Percentiles rank a stretch among this genome's conserved stretches.
Conservation (phyloP, 1,284 basidiomycete genomes). For the Xerocomus minutiporus region DNA sequence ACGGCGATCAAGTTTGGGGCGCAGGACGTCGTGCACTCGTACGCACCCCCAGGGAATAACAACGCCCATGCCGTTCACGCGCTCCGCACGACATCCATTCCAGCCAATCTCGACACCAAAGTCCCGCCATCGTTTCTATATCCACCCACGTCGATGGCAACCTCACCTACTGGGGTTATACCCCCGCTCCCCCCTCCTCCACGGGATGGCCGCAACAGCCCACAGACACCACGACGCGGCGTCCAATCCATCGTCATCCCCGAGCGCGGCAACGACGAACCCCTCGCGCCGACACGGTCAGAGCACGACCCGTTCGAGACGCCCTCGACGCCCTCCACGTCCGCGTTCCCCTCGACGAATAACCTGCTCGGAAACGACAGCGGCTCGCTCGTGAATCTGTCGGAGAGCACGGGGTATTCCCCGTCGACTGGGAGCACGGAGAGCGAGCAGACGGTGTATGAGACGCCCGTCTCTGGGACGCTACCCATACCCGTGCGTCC, state of each 20-base stretch:
- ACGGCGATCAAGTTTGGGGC: slow-evolving; percentile 73
- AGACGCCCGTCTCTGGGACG: slow-evolving; percentile 15
- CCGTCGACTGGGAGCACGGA: slow-evolving; percentile 9
- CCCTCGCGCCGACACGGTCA: slow-evolving; percentile 27
- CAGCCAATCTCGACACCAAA: slow-evolving; percentile 21
- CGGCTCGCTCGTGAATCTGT: background rate
- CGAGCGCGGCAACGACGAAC: slow-evolving; percentile 28
- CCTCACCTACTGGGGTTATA: slow-evolving; percentile 5
- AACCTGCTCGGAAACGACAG: slow-evolving; percentile 9
- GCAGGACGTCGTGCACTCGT: slow-evolving; percentile 69
- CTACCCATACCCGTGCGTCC: slow-evolving; percentile 7
- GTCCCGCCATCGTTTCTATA: slow-evolving; percentile 24
- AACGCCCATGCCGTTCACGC: slow-evolving; percentile 51
- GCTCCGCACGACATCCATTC: slow-evolving; percentile 27
- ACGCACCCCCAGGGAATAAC: slow-evolving; percentile 46
- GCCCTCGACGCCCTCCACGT: slow-evolving; percentile 28
- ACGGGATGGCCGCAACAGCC: slow-evolving; percentile 2
- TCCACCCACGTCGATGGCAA: slow-evolving; percentile 19
- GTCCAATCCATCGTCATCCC: slow-evolving; percentile 27
- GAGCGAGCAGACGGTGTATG: slow-evolving; percentile 20
- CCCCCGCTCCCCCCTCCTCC: slow-evolving; percentile 18
- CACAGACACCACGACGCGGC: slow-evolving; percentile 3
- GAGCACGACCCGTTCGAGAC: slow-evolving; percentile 24
- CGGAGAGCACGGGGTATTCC: slow-evolving; percentile 1
- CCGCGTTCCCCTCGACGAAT: slow-evolving; percentile 24